Base-by-base conservation (phyloP, 2,329 filamentous ascomycete genomes). In the Apiospora arundinis region DNA sequence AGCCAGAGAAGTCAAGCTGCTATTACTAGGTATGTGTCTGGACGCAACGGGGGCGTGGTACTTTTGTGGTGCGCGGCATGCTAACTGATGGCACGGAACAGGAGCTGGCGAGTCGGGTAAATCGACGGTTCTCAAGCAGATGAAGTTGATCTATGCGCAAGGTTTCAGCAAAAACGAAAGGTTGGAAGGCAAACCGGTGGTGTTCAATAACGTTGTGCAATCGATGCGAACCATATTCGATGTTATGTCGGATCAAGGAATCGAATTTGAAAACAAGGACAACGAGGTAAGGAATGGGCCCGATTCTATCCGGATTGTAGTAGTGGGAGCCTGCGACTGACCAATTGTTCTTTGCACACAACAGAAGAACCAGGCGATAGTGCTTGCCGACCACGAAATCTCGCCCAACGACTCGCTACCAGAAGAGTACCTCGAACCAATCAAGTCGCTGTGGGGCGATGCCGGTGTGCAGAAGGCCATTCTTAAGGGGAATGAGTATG, bases 121-220 rank as follows among this genome's bases (percentile, higher is more conserved):
- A 84, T 98, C 95, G 11, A 98, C 95, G 1, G 95, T 98, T 72
- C 90, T 98, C 75, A 98, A 98, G 86, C 95, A 98, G 87, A 98
- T 99, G 96, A 95, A 95, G 82, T 91, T 99, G 82, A 98, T 99
- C 77, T 96, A 98, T 82, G 91, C 94, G 18, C 92, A 95, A 82
- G 95, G 96, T 68, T 98, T 98, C 85, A 94, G 91, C 79, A 93
- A 93, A 78, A 91, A 90, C 74, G 96, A 98, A 82, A 93, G 95
- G 82, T 91, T 97, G 75, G 94, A 98, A 86, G 97, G 94, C 89
- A 95, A 96, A 77, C 93, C 95, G 21, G 95, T 98, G 78, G 95
- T 98, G 76, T 98, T 98, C 83, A 95, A 92, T 83, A 99, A 99
- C 82, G 89, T 98, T 75, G 87, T 98, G 69, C 93, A 97, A 77